phyloP scores from a whole-genome alignment of 164 flowering plant species.

The Macadamia integrifolia region DNA sequence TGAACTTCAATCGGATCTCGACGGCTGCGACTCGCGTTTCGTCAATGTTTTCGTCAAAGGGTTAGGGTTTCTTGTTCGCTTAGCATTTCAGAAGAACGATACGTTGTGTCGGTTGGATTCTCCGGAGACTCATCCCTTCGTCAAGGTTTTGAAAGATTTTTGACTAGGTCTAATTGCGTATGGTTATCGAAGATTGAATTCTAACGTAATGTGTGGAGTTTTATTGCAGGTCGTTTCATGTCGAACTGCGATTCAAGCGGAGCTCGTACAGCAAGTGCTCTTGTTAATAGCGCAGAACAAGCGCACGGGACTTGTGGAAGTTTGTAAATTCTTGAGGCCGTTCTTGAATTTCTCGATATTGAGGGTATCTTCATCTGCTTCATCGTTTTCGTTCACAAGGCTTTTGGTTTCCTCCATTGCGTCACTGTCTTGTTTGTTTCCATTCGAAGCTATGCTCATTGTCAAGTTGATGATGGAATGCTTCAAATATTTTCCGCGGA shows the following conservation, averaged over 20 bases:
- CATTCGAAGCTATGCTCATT: slow-evolving; percentile 49
- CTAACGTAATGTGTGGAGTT: slow-evolving; percentile 8
- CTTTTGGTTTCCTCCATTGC: slow-evolving; percentile 51
- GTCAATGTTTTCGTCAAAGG: slow-evolving; percentile 58
- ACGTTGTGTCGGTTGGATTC: slow-evolving; percentile 27
- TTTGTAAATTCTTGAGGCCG: slow-evolving; percentile 67
- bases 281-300: slow-evolving; percentile 45
- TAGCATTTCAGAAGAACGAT: slow-evolving; percentile 35
- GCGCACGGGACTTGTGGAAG: slow-evolving; percentile 36
- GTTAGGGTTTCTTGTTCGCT: slow-evolving; percentile 55
- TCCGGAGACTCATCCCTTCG: slow-evolving; percentile 63
- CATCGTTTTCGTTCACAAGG: slow-evolving; percentile 40
- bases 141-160: slow-evolving; percentile 37
- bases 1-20: slow-evolving; percentile 82
- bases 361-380: slow-evolving; percentile 32
- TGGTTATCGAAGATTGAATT: not conserved
- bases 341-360: slow-evolving; percentile 55
- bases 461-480: slow-evolving; percentile 43
- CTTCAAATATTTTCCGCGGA: slow-evolving; percentile 38
- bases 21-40: slow-evolving; percentile 45
- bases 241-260: slow-evolving; percentile 54
- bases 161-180: not conserved
- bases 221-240: slow-evolving; percentile 53
- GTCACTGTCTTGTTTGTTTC: slow-evolving; percentile 57
- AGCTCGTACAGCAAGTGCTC: slow-evolving; percentile 65